Evolutionary conservation across 768 basidiomycete genomes (phyloP), one percentile per base, ranked within the genome.

Genomic region (Aureoboletus auriporus): DNA sequence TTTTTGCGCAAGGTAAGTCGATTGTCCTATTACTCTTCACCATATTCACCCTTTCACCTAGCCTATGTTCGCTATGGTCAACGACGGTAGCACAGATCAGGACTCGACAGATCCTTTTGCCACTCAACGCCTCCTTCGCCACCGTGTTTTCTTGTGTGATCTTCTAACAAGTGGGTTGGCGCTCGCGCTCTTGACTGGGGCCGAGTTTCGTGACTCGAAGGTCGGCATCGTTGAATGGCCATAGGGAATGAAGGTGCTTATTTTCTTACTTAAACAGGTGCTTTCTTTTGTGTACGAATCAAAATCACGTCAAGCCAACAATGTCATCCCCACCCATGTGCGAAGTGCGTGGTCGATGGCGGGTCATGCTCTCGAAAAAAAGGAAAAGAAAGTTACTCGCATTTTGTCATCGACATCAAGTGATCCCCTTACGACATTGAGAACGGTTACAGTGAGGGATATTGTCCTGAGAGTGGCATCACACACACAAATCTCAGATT

Each of bases 1-100:
- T 49, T 59, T 17, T 50, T 54, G 12, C 70, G 62, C 50, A 75
- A 77, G 66, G 77, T 79, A 46, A 30, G 57, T 49, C 38, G n/a
- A 10, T 6, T 27, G 3, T 2, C 5, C 6, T 9, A 5, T 4
- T 7, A 5, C 7, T 40, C 5, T 33, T 10, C 35, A 30, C 27
- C 35, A 23, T 29, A 13, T 50, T 65, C 37, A 69, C 40, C 6
- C 3, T 35, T 23, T 23, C 8, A 12, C 30, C 28, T 51, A 85
- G 81, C 84, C 86, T 1, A 84, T 87, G 82, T 85, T 84, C 47
- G 71, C 78, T 27, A 69, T 87, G 65, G 66, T 71, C 16, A 75
- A 78, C 50, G 83, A 83, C 46, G 83, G 80, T 8, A 77, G 72
- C 8, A 48, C 60, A 8, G 52, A 54, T 17, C 36, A 42, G 6